phyloP scores from a whole-genome alignment of 371 early-diverging fungal genomes.

The Saksenaea vasiformis region DNA sequence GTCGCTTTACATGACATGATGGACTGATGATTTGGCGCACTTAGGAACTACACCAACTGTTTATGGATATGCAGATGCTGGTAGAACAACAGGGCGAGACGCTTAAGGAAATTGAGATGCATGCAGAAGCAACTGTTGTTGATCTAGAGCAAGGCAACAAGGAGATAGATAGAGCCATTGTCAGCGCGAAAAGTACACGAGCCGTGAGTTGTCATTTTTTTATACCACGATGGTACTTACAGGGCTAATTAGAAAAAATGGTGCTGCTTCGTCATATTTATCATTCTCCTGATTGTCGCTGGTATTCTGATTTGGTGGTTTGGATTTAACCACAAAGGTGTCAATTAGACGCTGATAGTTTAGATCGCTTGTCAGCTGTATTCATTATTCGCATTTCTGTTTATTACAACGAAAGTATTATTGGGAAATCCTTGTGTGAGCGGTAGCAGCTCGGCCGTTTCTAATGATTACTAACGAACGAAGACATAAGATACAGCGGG shows the following conservation, averaged over 20 bases:
- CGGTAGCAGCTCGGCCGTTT: not conserved
- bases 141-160: conserved; percentile 75
- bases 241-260: conserved; percentile 61
- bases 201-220: conserved; percentile 53
- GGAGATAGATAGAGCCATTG: conserved; percentile 70
- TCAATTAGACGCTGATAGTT: conserved; percentile 17
- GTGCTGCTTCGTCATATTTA: conserved; percentile 58
- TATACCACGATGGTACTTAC: not conserved
- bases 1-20: not conserved
- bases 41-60: conserved; percentile 87
- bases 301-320: conserved; percentile 60
- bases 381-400: not conserved
- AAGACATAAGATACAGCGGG: too few species aligned
- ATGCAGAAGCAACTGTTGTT: conserved; percentile 62
- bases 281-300: conserved; percentile 52
- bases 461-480: too few species aligned
- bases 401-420: not conserved
- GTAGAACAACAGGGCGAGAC: conserved; percentile 80
- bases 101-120: conserved; percentile 71
- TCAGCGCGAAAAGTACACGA: conserved; percentile 72
- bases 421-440: not conserved
- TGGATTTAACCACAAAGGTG: conserved; percentile 43
- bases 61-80: conserved; percentile 88
- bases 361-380: not conserved
- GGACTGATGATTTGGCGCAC: not conserved